Evolutionary conservation across 352 stramenopile species (phyloP), one percentile per base, ranked within the genome.

Genomic region (Globisporangium irregulare): DNA sequence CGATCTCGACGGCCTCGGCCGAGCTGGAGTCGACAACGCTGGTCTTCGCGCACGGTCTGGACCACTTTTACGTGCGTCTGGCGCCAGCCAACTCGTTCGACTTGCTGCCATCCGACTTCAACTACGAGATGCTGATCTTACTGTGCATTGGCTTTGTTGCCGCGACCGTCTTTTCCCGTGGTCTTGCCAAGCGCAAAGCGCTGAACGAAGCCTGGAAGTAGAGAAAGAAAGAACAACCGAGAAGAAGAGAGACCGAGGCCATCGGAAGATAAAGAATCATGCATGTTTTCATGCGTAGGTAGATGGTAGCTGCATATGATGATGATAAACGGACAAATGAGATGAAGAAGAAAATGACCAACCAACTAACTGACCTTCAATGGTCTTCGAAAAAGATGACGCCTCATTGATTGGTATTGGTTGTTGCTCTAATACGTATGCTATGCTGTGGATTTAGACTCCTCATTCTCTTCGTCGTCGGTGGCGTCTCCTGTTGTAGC

Each of bases 11-110:
- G 14, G 76, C 78, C 14, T 71, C 90, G 0, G 86, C 95, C 0
- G 89, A 97, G 74, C 86, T 99, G 50, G 97, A 99, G 83, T 98
- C 93, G 22, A 98, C 97, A 57, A 94, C 94, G 46, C 70, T 99
- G n/a, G 79, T 99, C 53, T 90, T 98, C 64, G 93, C 94, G 8
- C 89, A 93, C 70, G 95, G 95, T 24, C 82, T 98, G 12, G 96
- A 99, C 76, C 72, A 98, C 69, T 98, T 98, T 78, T 98, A 98
- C 82, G 80, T 93, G 20, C 87, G 94, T 64, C 84, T 98, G 38
- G 92, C 93, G 15, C 97, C 97, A 1, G 95, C 93, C 24, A 97
- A 97, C 62, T 93, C 92, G 60, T 99, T 99, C 68, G 97, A 99
- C 73, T 78, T 98, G 59, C 80, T 99, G 27, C 93, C 96, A 6